Percentiles rank a stretch among this genome's conserved stretches.
These are phyloP conservation scores for Suillus subalutaceus DNA, from an alignment of 768 basidiomycete genomes.

Conservation along the genomic window DNA sequence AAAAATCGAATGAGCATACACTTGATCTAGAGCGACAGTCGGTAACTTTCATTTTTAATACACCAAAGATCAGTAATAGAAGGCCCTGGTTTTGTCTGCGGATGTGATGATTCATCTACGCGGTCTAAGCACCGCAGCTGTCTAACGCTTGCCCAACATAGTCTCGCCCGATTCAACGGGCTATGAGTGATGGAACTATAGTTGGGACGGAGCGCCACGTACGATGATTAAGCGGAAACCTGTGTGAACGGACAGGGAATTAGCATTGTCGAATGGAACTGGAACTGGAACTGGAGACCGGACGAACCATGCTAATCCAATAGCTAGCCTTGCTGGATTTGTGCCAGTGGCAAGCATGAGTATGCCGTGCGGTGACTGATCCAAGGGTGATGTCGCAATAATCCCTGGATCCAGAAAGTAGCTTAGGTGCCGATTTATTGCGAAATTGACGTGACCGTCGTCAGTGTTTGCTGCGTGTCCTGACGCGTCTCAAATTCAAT, in stretches of 20 bases:
- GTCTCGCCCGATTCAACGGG: background rate
- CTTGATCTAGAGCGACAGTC: background rate
- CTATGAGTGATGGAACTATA: background rate
- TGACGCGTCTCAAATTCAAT: background rate
- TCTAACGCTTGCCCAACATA: background rate
- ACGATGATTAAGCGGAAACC: conserved; percentile 3
- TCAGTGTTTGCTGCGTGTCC: conserved; percentile 6
- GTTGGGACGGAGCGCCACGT: conserved; percentile 7
- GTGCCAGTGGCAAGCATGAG: conserved; percentile 37
- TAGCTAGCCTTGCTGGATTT: conserved; percentile 27
- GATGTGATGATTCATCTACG: background rate
- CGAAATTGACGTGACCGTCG: conserved; percentile 7
- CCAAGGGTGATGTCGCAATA: conserved; percentile 25
- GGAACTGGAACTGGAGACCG: background rate
- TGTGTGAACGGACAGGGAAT: background rate
- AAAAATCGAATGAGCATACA: conserved; percentile 20
- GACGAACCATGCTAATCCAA: conserved; percentile 3
- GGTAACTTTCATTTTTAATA: conserved; percentile 7
- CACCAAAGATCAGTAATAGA: conserved; percentile 6
- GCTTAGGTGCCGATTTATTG: conserved; percentile 2
- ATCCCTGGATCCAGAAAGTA: conserved; percentile 1
- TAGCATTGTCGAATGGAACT: background rate
- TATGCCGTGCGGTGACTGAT: conserved; percentile 40
- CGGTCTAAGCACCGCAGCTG: background rate
- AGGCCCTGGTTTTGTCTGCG: background rate